Conservation (phyloP, 129 eudicot genomes). For the Artemisia tridentata region DNA sequence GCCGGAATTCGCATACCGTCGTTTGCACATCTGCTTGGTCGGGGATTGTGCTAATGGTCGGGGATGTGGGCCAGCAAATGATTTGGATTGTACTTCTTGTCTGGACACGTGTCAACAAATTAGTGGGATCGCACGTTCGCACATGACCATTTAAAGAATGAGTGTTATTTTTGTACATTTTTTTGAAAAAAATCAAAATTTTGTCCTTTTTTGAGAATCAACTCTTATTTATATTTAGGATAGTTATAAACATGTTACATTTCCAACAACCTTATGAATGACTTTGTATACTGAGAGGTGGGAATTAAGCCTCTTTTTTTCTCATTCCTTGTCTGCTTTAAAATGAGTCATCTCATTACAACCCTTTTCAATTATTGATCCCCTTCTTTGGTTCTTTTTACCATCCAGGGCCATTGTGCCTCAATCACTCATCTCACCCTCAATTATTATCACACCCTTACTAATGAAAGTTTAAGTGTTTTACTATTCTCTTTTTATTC, state of each 20-base stretch:
- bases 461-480: not conserved
- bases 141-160: too few species aligned
- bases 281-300: not conserved
- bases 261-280: constrained; percentile 22
- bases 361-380: constrained; percentile 31
- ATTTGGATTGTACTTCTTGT: too few species aligned
- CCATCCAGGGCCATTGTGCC: constrained; percentile 32
- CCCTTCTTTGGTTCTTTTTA: constrained; percentile 26
- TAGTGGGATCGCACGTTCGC: too few species aligned
- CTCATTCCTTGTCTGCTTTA: constrained; percentile 26
- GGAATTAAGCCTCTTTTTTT: not conserved
- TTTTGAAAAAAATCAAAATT: too few species aligned
- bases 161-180: too few species aligned
- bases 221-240: not conserved
- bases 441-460: constrained; percentile 14
- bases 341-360: constrained; percentile 27
- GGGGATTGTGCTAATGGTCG: too few species aligned
- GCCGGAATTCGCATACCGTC: too few species aligned
- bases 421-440: constrained; percentile 27
- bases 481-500: constrained; percentile 16
- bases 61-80: too few species aligned
- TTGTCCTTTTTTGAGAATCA: too few species aligned
- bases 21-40: too few species aligned
- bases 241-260: not conserved
- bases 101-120: too few species aligned